These are phyloP conservation scores for Laetiporus sulphureus DNA, from an alignment of 1,284 basidiomycete species.

Conservation along the genomic window DNA sequence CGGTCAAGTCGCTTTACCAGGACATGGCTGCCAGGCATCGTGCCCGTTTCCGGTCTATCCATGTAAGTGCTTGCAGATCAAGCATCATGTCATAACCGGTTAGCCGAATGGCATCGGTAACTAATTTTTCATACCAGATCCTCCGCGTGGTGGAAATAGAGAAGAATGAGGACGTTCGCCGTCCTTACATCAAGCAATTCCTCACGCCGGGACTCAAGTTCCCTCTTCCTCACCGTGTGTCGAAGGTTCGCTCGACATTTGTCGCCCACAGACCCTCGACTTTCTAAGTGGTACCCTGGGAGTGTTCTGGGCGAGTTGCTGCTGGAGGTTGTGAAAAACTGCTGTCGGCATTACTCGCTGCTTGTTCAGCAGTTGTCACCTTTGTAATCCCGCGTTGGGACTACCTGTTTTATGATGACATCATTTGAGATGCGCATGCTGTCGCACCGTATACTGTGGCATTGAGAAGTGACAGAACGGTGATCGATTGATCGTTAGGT, in stretches of 20 bases:
- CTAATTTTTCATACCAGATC: slow-evolving; percentile 45
- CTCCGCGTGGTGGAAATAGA: slow-evolving; percentile 91
- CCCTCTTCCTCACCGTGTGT: slow-evolving; percentile 93
- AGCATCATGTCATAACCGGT: neutral
- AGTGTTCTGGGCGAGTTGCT: neutral
- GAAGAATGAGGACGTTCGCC: slow-evolving; percentile 89
- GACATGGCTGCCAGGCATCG: slow-evolving; percentile 99
- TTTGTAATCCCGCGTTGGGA: no score
- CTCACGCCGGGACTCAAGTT: slow-evolving; percentile 89
- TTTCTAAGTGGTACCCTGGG: slow-evolving; percentile 32
- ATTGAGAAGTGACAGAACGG: no score
- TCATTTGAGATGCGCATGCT: no score
- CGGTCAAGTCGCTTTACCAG: slow-evolving; percentile 97
- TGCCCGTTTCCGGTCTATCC: slow-evolving; percentile 98
- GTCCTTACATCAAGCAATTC: slow-evolving; percentile 97
- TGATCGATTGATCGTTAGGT: no score
- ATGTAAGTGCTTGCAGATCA: slow-evolving; percentile 48
- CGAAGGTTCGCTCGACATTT: slow-evolving; percentile 67
- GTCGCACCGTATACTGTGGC: no score
- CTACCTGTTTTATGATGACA: no score
- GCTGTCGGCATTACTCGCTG: no score
- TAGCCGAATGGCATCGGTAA: slow-evolving; percentile 3
- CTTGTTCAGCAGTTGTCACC: no score
- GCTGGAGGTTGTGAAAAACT: no score
- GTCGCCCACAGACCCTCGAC: slow-evolving; percentile 67